Conservation (phyloP, 331 rosid species). For the Telfairia occidentalis region DNA sequence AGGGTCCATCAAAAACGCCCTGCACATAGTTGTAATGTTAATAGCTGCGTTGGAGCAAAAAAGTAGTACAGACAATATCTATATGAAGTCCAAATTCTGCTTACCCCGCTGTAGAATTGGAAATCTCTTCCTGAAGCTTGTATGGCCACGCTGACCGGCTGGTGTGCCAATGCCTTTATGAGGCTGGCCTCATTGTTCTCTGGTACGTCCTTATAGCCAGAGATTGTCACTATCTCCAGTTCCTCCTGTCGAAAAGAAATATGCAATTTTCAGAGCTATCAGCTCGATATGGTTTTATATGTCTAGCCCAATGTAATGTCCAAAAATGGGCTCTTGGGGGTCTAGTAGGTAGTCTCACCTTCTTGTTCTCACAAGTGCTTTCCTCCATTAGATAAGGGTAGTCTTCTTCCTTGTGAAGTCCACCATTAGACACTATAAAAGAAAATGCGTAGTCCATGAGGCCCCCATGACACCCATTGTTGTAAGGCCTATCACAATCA, state of each 20-base stretch:
- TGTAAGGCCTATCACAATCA: constrained; percentile 49
- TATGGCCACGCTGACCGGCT: constrained; percentile 61
- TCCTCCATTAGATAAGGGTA: constrained; percentile 59
- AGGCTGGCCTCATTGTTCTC: constrained; percentile 44
- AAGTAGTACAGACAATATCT: neutral
- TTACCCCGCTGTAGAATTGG: constrained; percentile 59
- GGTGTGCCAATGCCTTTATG: constrained; percentile 61
- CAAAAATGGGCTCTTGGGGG: neutral
- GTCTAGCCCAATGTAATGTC: neutral
- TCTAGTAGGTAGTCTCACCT: constrained; percentile 18
- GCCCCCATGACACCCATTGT: constrained; percentile 64
- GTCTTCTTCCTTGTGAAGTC: constrained; percentile 56
- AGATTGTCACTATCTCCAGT: constrained; percentile 32
- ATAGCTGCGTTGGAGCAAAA: neutral
- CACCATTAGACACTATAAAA: constrained; percentile 39
- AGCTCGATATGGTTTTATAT: neutral
- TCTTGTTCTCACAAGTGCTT: constrained; percentile 47
- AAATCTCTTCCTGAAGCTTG: constrained; percentile 61
- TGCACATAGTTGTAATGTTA: neutral
- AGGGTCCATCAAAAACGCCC: constrained; percentile 61
- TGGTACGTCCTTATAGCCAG: constrained; percentile 53
- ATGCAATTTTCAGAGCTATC: neutral
- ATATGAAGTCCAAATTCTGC: neutral
- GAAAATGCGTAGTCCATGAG: constrained; percentile 63
- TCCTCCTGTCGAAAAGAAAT: constrained; percentile 23